Conservation (phyloP, 192 early-diverging fungal genomes). For the Coemansia javaensis region DNA sequence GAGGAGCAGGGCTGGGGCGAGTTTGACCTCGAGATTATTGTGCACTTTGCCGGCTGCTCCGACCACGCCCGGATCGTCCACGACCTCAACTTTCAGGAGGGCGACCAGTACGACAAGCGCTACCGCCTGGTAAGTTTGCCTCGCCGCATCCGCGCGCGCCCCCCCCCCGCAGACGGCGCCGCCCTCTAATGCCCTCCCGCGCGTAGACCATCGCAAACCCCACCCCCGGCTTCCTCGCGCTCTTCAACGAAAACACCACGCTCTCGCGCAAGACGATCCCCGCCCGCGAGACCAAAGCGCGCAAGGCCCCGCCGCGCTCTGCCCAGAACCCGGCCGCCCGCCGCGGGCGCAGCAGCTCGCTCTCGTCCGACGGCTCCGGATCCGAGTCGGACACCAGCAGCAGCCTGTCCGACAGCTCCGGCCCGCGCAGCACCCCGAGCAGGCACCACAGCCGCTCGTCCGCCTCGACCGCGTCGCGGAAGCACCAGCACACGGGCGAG, state of each 20-base stretch:
- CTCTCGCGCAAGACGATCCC: conserved; percentile 42
- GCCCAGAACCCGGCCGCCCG: conserved; percentile 7
- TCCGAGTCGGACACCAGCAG: conserved; percentile 7
- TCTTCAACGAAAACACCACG: conserved; percentile 29
- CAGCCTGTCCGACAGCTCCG: conserved; percentile 9
- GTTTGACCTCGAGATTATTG: conserved; percentile 40
- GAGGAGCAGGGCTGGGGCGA: conserved; percentile 51
- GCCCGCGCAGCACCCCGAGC: conserved; percentile 1
- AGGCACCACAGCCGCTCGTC: conserved; percentile 8
- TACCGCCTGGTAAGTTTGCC: conserved; percentile 10
- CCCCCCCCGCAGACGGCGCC: too few species aligned
- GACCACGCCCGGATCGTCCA: conserved; percentile 32
- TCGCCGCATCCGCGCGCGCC: neutral
- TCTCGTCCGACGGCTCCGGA: conserved; percentile 7
- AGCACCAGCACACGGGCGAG: neutral
- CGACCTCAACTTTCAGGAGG: conserved; percentile 47
- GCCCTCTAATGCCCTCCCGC: too few species aligned
- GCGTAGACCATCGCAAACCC: conserved; percentile 20
- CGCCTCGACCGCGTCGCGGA: neutral
- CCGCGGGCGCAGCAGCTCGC: neutral
- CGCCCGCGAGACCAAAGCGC: conserved; percentile 31
- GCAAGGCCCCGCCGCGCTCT: conserved; percentile 34
- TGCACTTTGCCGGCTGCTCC: conserved; percentile 28
- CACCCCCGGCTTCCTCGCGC: conserved; percentile 21
- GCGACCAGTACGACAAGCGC: conserved; percentile 21